Conservation (phyloP, 129 eudicot genomes). For the Heracleum sosnowskyi region DNA sequence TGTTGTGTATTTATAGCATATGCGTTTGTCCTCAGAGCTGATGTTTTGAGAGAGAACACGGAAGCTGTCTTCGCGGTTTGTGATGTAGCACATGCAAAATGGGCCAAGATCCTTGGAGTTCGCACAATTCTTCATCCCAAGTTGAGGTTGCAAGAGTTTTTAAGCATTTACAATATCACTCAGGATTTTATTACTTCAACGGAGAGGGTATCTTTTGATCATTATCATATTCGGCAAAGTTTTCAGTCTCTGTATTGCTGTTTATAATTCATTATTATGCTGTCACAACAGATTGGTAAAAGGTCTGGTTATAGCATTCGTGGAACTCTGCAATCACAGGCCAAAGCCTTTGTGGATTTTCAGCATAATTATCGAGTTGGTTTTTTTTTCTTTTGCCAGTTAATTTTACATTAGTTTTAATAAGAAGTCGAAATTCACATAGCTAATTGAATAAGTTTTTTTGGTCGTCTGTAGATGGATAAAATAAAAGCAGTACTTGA, state of each 20-base stretch:
- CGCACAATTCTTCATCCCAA: slow-evolving; percentile 83
- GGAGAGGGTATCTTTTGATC: slow-evolving; percentile 51
- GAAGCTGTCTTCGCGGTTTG: slow-evolving; percentile 94
- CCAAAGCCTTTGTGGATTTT: slow-evolving; percentile 84
- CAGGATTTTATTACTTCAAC: slow-evolving; percentile 84
- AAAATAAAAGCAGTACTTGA: slow-evolving; percentile 90
- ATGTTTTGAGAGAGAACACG: slow-evolving; percentile 87
- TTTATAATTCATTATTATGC: slow-evolving; percentile 23
- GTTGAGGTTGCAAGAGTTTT: slow-evolving; percentile 72
- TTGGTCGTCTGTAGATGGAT: slow-evolving; percentile 55
- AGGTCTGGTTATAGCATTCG: slow-evolving; percentile 98
- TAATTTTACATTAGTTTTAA: neutral
- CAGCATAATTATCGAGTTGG: slow-evolving; percentile 92
- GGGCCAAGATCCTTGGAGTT: slow-evolving; percentile 97
- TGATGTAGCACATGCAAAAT: slow-evolving; percentile 95
- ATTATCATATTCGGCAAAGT: neutral
- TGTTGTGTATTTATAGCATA: neutral
- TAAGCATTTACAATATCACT: slow-evolving; percentile 61
- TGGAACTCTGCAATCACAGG: slow-evolving; percentile 93
- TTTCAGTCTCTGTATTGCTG: slow-evolving; percentile 6
- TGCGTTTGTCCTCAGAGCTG: slow-evolving; percentile 56
- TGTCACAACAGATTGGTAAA: slow-evolving; percentile 87
- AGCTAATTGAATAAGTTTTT: slow-evolving; percentile 2
- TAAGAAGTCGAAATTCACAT: neutral
- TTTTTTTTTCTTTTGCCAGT: slow-evolving; percentile 8